Conservation (phyloP, 257 asterid genomes). For the Galeopsis tetrahit region DNA sequence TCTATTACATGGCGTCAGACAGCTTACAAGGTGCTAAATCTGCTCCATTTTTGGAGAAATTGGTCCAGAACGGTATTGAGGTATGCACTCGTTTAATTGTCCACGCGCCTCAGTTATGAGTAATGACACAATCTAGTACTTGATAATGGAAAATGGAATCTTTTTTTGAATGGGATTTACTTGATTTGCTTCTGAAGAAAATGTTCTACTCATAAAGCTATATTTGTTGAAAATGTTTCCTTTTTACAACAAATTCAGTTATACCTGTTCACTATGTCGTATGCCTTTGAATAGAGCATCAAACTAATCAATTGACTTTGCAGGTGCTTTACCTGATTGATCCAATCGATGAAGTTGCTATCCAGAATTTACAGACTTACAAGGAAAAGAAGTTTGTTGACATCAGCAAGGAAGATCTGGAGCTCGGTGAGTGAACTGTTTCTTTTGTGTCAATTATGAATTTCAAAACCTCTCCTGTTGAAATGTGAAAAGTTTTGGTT, state of each 20-base stretch:
- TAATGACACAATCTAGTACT: conserved; percentile 9
- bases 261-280: background rate
- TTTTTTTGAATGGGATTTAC: background rate
- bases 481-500: background rate
- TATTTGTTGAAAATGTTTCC: background rate
- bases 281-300: background rate
- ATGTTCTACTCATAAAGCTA: background rate
- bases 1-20: conserved; percentile 93
- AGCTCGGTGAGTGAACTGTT: conserved; percentile 69
- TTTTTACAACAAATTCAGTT: background rate
- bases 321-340: conserved; percentile 91
- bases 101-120: background rate
- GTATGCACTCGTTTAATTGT: conserved; percentile 40
- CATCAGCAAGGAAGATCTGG: conserved; percentile 98
- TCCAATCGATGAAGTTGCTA: conserved; percentile 95
- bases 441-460: background rate
- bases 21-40: conserved; percentile 95
- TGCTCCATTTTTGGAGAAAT: conserved; percentile 94
- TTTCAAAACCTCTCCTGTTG: background rate
- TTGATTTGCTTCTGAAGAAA: conserved; percentile 2
- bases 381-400: conserved; percentile 97
- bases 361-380: conserved; percentile 94
- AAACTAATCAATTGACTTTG: conserved; percentile 12
- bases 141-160: background rate
- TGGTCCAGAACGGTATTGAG: conserved; percentile 93